phyloP scores from a whole-genome alignment of 257 asterid genomes.

The Jaltomata sinuosa region DNA sequence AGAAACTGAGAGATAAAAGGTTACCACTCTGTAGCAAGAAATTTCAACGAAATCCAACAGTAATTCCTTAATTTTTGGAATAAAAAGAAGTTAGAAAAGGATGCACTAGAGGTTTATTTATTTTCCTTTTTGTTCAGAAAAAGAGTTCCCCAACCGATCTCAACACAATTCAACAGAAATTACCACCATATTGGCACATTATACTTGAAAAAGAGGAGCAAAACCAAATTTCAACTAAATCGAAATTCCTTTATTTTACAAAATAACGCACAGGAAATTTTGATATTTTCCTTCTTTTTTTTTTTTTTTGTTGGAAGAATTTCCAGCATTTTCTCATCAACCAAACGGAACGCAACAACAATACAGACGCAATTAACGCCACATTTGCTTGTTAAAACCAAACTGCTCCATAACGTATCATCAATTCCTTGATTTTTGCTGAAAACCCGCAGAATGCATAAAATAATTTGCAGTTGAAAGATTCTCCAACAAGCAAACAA shows the following conservation, averaged over 20 bases:
- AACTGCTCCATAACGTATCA: not conserved
- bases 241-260: not conserved
- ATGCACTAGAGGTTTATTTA: not conserved
- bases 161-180: not conserved
- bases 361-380: not conserved
- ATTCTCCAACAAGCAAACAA: not conserved
- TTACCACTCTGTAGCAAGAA: not conserved
- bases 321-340: constrained; percentile 19
- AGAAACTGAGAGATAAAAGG: not conserved
- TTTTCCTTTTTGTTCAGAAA: not conserved
- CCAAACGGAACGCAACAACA: constrained; percentile 18
- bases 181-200: not conserved
- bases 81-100: not conserved
- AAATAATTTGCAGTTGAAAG: not conserved
- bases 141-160: not conserved
- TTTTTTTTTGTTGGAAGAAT: not conserved
- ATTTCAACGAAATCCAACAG: not conserved
- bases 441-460: not conserved
- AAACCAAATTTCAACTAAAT: not conserved
- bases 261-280: not conserved
- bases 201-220: not conserved
- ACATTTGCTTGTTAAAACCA: not conserved
- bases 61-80: not conserved
- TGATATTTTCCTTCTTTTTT: not conserved
- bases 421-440: not conserved